These are phyloP conservation scores for Alopecurus myosuroides DNA, from an alignment of 176 grass and related monocot species.

Conservation along the genomic window DNA sequence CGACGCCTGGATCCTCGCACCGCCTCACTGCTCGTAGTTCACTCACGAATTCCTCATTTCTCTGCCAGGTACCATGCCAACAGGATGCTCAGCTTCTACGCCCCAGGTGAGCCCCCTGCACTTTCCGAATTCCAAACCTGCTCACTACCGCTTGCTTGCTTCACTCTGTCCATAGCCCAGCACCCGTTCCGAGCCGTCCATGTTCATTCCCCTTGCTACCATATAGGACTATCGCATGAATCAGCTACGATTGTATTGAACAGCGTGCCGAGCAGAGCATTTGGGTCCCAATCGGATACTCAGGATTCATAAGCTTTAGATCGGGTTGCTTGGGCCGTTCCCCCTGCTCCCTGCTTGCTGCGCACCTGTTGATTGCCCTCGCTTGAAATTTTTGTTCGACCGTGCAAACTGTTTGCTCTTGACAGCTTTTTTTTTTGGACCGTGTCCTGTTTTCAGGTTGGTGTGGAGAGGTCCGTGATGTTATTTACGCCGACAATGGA, in stretches of 20 bases:
- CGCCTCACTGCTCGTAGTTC: too few species aligned
- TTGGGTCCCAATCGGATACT: background rate
- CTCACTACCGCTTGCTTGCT: too few species aligned
- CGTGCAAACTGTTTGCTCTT: background rate
- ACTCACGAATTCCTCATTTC: background rate
- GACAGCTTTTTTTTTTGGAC: too few species aligned
- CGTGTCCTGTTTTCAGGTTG: conserved; percentile 43
- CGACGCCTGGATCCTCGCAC: background rate
- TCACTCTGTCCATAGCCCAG: background rate
- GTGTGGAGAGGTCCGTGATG: conserved; percentile 82
- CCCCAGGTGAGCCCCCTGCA: conserved; percentile 63
- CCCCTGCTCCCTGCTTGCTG: too few species aligned
- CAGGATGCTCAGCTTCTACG: conserved; percentile 98
- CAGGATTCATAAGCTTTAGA: background rate
- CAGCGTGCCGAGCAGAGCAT: background rate
- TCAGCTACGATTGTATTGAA: background rate
- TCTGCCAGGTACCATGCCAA: conserved; percentile 86
- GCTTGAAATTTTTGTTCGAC: background rate
- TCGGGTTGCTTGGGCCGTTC: background rate
- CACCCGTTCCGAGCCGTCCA: background rate
- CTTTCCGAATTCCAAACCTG: background rate
- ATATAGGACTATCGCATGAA: too few species aligned
- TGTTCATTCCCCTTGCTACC: background rate
- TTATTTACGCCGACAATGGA: conserved; percentile 53
- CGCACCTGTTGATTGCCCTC: background rate